Evolutionary conservation across 2,329 filamentous ascomycete species (phyloP).

Genomic region (Claviceps humidiphila): DNA sequence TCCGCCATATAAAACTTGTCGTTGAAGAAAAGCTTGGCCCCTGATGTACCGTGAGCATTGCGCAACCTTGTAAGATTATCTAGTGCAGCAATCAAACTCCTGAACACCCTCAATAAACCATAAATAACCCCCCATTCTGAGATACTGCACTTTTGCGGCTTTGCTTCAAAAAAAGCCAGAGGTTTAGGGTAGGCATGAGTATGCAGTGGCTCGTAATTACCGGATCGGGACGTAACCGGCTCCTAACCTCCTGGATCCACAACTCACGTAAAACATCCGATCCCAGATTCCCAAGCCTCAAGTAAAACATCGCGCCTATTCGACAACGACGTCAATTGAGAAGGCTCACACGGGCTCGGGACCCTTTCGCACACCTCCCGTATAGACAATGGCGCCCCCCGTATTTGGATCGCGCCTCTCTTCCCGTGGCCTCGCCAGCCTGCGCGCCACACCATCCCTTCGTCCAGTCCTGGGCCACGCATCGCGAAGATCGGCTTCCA

Average conservation of each 20-base stretch:
- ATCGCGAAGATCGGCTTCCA: slow-evolving; percentile 19
- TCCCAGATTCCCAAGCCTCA: background rate
- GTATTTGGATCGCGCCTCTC: slow-evolving; percentile 7
- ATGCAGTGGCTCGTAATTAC: too few species aligned
- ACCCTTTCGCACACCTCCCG: background rate
- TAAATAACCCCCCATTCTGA: too few species aligned
- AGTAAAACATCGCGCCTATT: background rate
- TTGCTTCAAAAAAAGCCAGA: background rate
- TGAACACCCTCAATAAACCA: too few species aligned
- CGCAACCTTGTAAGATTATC: too few species aligned
- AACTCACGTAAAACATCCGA: background rate
- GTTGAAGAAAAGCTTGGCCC: too few species aligned
- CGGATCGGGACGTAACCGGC: too few species aligned
- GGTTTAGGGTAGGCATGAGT: too few species aligned
- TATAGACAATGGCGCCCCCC: slow-evolving; percentile 7
- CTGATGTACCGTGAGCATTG: too few species aligned
- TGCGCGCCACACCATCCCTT: slow-evolving; percentile 1
- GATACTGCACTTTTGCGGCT: too few species aligned
- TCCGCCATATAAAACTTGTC: too few species aligned
- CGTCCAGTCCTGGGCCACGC: slow-evolving; percentile 7
- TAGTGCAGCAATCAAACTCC: too few species aligned
- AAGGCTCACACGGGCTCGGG: slow-evolving; percentile 7
- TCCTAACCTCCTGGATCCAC: background rate
- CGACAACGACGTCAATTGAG: slow-evolving; percentile 5
- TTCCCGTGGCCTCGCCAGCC: slow-evolving; percentile 5